Evolutionary conservation across 176 grass and related monocot species (phyloP).

Genomic region (Pontederia crassipes): DNA sequence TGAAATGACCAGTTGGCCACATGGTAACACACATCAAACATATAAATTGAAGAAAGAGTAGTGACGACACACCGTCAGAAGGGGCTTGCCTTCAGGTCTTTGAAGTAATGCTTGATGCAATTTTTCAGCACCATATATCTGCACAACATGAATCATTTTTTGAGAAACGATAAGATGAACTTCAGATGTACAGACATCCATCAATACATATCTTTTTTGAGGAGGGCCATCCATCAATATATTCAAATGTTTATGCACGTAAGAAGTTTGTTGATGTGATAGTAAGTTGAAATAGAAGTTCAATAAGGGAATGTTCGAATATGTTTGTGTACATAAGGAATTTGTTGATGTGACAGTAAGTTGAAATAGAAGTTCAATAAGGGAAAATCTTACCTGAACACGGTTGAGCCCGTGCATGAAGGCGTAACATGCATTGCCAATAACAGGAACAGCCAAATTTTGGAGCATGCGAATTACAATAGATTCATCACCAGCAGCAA

Average conservation of each 20-base stretch:
- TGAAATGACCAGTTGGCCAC: no score
- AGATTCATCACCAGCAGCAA: slow-evolving; percentile 56
- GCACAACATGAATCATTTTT: slow-evolving; percentile 7
- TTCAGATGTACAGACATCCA: no score
- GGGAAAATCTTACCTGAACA: slow-evolving; percentile 55
- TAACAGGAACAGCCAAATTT: slow-evolving; percentile 67
- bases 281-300: background rate
- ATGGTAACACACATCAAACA: no score
- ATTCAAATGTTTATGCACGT: slow-evolving; percentile 10
- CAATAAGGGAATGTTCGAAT: slow-evolving; percentile 1
- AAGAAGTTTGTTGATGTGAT: background rate
- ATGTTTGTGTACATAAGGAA: slow-evolving; percentile 9
- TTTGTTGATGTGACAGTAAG: background rate
- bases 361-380: slow-evolving; percentile 1
- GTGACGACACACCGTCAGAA: slow-evolving; percentile 47
- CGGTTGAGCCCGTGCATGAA: slow-evolving; percentile 95
- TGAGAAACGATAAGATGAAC: no score
- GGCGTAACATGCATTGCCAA: slow-evolving; percentile 78
- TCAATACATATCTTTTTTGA: no score
- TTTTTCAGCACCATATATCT: slow-evolving; percentile 94
- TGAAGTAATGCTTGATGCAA: slow-evolving; percentile 63
- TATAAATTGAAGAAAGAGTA: background rate
- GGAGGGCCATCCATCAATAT: no score
- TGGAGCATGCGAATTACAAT: slow-evolving; percentile 54
- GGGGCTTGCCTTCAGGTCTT: slow-evolving; percentile 61